Evolutionary conservation across 2,329 filamentous ascomycete genomes (phyloP).

Genomic region (Alternaria viburni): DNA sequence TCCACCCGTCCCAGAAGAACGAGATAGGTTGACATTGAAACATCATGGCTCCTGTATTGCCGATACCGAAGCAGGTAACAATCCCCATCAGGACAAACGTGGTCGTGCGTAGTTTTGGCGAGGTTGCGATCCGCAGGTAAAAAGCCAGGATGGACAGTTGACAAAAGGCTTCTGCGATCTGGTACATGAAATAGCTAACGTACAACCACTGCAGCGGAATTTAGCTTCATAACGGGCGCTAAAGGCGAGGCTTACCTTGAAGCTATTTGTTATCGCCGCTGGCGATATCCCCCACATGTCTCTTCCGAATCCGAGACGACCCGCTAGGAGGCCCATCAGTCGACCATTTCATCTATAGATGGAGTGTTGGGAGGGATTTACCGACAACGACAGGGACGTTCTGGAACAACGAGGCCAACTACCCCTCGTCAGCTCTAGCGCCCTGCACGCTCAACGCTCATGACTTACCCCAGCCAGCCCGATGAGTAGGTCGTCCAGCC

Average conservation of each 20-base stretch:
- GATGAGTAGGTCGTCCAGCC: not conserved
- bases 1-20: not conserved
- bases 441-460: not conserved
- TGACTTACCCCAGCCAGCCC: not conserved
- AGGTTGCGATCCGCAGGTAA: not conserved
- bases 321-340: not conserved
- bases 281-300: not conserved
- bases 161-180: not conserved
- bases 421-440: not conserved
- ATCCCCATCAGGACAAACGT: not conserved
- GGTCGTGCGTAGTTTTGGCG: not conserved
- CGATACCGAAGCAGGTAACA: not conserved
- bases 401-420: not conserved
- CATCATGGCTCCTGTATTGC: not conserved
- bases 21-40: not conserved
- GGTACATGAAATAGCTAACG: not conserved
- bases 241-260: not conserved
- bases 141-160: not conserved
- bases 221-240: not conserved
- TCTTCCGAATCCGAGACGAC: not conserved
- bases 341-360: not conserved
- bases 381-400: not conserved
- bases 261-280: not conserved
- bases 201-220: not conserved
- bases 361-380: not conserved